Evolutionary conservation across 306 rosid genomes (phyloP), one percentile per base, ranked within the genome.

Genomic region (Rubus parviflorus): DNA sequence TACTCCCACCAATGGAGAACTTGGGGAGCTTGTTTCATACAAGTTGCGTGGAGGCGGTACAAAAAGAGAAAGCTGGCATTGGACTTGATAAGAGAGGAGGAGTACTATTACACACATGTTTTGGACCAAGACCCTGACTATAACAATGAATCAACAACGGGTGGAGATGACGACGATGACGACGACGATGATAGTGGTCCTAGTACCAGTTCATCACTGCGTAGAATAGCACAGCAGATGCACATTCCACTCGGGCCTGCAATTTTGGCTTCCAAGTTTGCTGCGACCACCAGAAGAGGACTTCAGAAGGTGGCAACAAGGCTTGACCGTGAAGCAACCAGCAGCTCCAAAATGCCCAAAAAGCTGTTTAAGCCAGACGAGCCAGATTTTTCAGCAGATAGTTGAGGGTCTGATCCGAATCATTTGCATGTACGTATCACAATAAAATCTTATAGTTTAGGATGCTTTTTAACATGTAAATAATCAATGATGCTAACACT

Each of bases 1-100:
- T 88, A 90, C 61, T 92, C 98, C 22, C 97, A 89, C 77, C 97
- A 92, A 9, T 95, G 97, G 98, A 86, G 98, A 62, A 81, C 97
- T 9, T 95, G 97, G 97, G 95, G 92, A 5, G 89, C 96, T 61
- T 83, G 90, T 66, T 92, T 85, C 74, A 80, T 95, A 61, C 98
- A 92, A 81, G 92, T 87, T 1, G 95, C 97, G 0, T 95, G 98
- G 97, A 82, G 98, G 30, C 85, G 97, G 11, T 76, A 80, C n/a
- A 68, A 79, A 19, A 90, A 86, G 81, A 81, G 86, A 56, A 87
- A 88, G 80, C 15, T 88, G 76, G 90, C 94, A 0, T 25, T 88
- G 80, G 93, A 90, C 57, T 80, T 95, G 77, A 46, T 89, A 1
- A 86, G 76, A 14, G 90, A 84, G 63, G 98, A 92, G 86, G 89